Base-by-base conservation (phyloP, 805 yeast genomes). In the Metschnikowia reukaufii region DNA sequence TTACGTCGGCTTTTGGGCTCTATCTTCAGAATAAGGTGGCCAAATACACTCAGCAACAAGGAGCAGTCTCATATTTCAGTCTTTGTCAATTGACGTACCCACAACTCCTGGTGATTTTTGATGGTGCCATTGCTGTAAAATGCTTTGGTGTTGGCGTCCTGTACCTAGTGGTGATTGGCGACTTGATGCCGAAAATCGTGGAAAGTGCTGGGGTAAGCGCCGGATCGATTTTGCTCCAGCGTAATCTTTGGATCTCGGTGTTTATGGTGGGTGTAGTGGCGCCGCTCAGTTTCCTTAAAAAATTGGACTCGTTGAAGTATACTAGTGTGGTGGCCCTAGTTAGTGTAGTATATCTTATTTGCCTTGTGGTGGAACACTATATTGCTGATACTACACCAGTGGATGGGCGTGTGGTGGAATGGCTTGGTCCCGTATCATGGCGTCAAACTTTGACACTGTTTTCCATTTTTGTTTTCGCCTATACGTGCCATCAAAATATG, bases 401-500 rank as follows among this genome's bases (percentile, higher is more conserved):
- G 8, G 31, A 30, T 4, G 48, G 40, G 12, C 43, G 47, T 13
- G 52, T 55, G 12, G 62, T 63, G 2, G 67, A 60, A 39, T 44
- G 56, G 19, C 57, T 70, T 40, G 79, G 79, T 39, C 78, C 77
- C 36, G 72, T 70, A 21, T 65, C 62, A 4, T 47, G 65, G 55
- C 63, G 57, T 61, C 65, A 39, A 54, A 76, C 63, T 59, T 66
- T 84, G 48, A 75, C 85, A 19, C 81, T 89, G 6, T 83, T 87
- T 57, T 86, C 88, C 20, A 83, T 87, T 46, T 77, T 86, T 31
- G 83, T 87, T 12, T 84, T 87, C 65, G 94, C 95, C 1, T 87
- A 78, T 64, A 86, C 92, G 0, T 89, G 94, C 42, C 86, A 86
- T 49, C 92, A 87, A 68, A 87, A 86, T 64, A 80, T 86, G 74